Evolutionary conservation across 2,329 filamentous ascomycete species (phyloP), one percentile per base, ranked within the genome.

Genomic region (Myriosclerotinia duriaeana): DNA sequence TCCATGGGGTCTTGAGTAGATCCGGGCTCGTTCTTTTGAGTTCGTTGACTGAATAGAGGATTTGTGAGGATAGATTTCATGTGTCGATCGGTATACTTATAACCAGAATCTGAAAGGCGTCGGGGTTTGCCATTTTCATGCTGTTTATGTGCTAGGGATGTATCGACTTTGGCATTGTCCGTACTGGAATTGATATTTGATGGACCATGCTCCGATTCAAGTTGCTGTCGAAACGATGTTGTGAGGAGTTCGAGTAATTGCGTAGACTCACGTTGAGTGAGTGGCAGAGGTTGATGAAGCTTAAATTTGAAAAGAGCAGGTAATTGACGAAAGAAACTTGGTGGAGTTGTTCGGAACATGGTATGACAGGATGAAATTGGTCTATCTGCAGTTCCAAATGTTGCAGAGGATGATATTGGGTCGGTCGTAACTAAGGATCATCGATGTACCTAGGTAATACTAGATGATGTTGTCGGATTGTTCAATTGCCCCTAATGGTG

Each of bases 171-270:
- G 20, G n/a, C 40, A 55, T 14, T 42, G 34, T 53, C 30, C 30
- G 56, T 20, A 17, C 50, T 36, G 5, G 48, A 15, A 38, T 22
- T 22, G 82, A 83, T 42, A 17, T 55, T 30, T 42, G 54, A 56
- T n/a, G 67, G 67, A 4, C 58, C 66, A 76, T 88, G 83, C 67
- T 84, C 82, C 64, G 79, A 80, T 72, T 89, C 86, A 53, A 90
- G 81, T 67, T 89, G 85, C 60, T 82, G 79, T 70, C 85, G 82
- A 75, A 90, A 90, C 15, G 86, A 89, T 52, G 80, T 82, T 30
- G 85, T 88, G 69, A 90, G 81, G 26, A 86, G 79, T 64, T 79
- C 81, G 52, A 89, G 81, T 9, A 90, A 79, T 71, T 85, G 82
- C 69, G 85, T 79, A 20, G 84, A 86, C 72, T 89, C 85, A 66